These are phyloP conservation scores for Acer yangbiense DNA, from an alignment of 345 rosid species.

Conservation along the genomic window DNA sequence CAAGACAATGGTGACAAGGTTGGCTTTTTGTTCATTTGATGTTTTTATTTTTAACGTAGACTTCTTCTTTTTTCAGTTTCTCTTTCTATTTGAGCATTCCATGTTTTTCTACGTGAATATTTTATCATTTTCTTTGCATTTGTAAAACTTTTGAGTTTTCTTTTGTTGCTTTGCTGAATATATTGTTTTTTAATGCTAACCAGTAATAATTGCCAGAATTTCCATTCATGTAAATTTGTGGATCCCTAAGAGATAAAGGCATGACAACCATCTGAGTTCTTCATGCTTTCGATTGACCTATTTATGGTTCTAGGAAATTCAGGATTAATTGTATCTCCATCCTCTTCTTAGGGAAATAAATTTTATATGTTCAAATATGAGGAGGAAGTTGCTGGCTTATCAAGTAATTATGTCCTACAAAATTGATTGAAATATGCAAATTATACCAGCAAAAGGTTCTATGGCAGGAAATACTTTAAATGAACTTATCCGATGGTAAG, in stretches of 20 bases:
- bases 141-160: not conserved
- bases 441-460: not conserved
- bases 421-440: not conserved
- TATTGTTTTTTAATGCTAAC: not conserved
- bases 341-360: not conserved
- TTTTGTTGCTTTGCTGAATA: not conserved
- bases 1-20: slow-evolving; percentile 48
- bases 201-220: not conserved
- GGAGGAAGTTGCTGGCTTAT: not conserved
- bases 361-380: not conserved
- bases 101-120: not conserved
- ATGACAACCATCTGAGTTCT: not conserved
- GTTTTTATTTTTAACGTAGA: not conserved
- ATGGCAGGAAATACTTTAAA: not conserved
- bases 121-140: not conserved
- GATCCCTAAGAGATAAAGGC: not conserved
- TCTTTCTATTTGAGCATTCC: not conserved
- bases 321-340: not conserved
- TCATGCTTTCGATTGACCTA: not conserved
- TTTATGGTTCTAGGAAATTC: not conserved
- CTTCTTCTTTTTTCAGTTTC: not conserved
- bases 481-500: not conserved
- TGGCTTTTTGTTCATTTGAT: not conserved
- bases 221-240: not conserved
- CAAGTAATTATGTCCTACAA: not conserved